phyloP scores from a whole-genome alignment of 2,329 filamentous ascomycete genomes.

The Pseudodiploospora longispora region DNA sequence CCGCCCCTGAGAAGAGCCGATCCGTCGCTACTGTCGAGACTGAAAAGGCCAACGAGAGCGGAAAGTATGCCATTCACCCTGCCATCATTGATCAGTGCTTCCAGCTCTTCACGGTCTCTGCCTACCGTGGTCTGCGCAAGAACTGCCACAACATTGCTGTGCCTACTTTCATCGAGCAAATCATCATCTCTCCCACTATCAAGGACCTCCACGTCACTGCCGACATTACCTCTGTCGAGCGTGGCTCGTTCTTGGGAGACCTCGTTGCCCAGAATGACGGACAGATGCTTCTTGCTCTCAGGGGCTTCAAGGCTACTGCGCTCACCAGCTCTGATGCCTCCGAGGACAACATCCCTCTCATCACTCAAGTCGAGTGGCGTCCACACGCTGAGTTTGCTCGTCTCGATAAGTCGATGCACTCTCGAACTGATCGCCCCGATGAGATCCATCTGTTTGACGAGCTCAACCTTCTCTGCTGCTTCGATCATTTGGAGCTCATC shows the following conservation, averaged over 20 bases:
- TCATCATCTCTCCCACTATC: background rate
- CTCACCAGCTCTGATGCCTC: constrained; percentile 8
- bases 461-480: constrained; percentile 15
- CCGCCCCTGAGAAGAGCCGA: background rate
- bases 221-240: background rate
- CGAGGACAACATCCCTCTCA: constrained; percentile 16
- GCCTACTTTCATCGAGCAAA: constrained; percentile 6
- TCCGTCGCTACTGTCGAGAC: background rate
- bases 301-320: constrained; percentile 5
- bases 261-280: background rate
- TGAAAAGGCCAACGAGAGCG: background rate
- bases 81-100: constrained; percentile 26
- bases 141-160: constrained; percentile 11
- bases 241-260: constrained; percentile 4
- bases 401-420: constrained; percentile 15
- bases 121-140: constrained; percentile 13
- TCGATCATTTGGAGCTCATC: constrained; percentile 5
- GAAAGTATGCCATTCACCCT: constrained; percentile 27
- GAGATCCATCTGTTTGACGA: constrained; percentile 18
- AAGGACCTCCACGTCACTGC: background rate
- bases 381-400: constrained; percentile 23
- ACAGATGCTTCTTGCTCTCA: constrained; percentile 1
- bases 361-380: constrained; percentile 21
- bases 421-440: constrained; percentile 2
- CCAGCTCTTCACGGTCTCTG: constrained; percentile 21